Base-by-base conservation (phyloP, 208 protist genomes). In the Leishmania gerbilli region DNA sequence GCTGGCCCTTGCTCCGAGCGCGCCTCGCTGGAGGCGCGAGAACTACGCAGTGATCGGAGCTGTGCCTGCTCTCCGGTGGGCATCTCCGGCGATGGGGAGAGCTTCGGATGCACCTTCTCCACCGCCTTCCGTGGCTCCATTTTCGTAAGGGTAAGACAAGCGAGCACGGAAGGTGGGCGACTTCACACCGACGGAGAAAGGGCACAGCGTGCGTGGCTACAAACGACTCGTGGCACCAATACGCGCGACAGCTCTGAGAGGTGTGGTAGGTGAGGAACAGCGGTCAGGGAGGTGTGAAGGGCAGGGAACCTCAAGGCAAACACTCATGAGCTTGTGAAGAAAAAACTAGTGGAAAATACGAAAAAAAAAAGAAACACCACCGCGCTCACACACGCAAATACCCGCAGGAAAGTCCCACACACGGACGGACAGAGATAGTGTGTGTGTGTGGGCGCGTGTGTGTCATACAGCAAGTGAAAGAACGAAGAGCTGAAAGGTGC, bases 21-120 rank as follows among this genome's bases (percentile, higher is more conserved):
- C 11, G 84, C 86, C 74, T 93, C 89, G 62, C 87, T 93, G 7
- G 88, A 88, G 1, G 90, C 85, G 6, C 86, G 85, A 2, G 88
- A 90, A 72, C 84, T 84, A 19, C 85, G 79, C 27, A 87, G 81
- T 24, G 79, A 87, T 15, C 68, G 53, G 53, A 88, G 42, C 40
- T 81, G 81, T 0, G 67, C 56, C 24, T 71, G 71, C 5, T 88
- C 87, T 6, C 82, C 76, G 0, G 79, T 79, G 2, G 84, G 85
- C 56, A 84, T 81, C 72, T 92, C 87, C 6, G 88, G 87, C 9
- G 87, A 92, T 19, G 88, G 88, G 27, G 90, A 92, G 24, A 83
- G 72, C 79, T 80, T 86, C 31, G 71, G 68, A 47, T 81, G 80
- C 71, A 67, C 65, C 62, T 83, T 83, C 31, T 81, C 80, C 11